A percentile compares a stretch with the other conserved stretches of the same genome.
These are phyloP conservation scores for Friedmanniomyces endolithicus DNA, from an alignment of 495 filamentous ascomycete genomes.

Conservation along the genomic window DNA sequence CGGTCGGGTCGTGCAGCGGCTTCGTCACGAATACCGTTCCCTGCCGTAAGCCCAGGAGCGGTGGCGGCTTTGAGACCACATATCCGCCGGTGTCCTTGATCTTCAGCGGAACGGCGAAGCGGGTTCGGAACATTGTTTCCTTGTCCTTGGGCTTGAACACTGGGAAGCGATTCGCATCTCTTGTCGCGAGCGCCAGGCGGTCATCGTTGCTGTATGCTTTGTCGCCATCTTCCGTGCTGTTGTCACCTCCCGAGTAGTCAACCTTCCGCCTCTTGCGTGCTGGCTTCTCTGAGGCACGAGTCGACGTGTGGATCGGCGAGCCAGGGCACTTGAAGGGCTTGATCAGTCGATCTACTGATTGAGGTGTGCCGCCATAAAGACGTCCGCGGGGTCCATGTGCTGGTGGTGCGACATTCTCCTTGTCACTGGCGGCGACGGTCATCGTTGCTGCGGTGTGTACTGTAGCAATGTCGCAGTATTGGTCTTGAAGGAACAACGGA, in stretches of 20 bases:
- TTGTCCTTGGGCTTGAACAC: slow-evolving; percentile 87
- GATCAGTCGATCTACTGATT: slow-evolving; percentile 56
- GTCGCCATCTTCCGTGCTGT: slow-evolving; percentile 53
- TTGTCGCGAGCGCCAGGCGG: slow-evolving; percentile 68
- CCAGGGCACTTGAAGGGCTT: slow-evolving; percentile 93
- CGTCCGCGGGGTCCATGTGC: slow-evolving; percentile 19
- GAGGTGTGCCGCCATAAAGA: slow-evolving; percentile 33
- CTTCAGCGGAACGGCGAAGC: slow-evolving; percentile 76
- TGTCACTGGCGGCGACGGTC: slow-evolving; percentile 5
- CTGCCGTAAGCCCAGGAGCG: slow-evolving; percentile 71
- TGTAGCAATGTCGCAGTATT: not conserved
- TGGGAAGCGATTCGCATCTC: slow-evolving; percentile 81
- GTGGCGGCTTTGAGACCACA: slow-evolving; percentile 65
- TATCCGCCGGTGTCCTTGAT: slow-evolving; percentile 65
- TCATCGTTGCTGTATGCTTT: slow-evolving; percentile 84
- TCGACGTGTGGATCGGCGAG: slow-evolving; percentile 46
- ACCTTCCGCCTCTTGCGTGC: slow-evolving; percentile 78
- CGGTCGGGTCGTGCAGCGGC: slow-evolving; percentile 85
- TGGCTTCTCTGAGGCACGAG: slow-evolving; percentile 66
- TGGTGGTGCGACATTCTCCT: slow-evolving; percentile 14
- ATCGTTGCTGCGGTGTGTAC: not conserved
- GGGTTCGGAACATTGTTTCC: slow-evolving; percentile 60
- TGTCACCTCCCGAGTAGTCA: slow-evolving; percentile 77
- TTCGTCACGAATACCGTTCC: slow-evolving; percentile 80
- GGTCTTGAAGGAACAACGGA: not conserved